Percentiles rank a stretch among this genome's conserved stretches.
Evolutionary conservation across 768 basidiomycete species (phyloP).

Genomic region (Candolleomyces aberdarensis): DNA sequence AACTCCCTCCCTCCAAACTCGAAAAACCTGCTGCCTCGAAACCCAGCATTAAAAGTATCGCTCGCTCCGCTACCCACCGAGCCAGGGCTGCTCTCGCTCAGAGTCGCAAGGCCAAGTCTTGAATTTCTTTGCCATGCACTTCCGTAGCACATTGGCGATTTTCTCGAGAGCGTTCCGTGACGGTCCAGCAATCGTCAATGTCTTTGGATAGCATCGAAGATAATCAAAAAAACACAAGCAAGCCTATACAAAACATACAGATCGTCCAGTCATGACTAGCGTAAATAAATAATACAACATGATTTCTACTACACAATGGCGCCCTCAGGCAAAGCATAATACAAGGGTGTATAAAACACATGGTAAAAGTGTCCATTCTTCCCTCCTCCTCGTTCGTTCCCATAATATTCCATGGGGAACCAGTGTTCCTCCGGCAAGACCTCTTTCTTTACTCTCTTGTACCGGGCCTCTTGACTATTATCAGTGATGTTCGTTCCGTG

Average conservation of each 20-base stretch:
- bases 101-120: background rate
- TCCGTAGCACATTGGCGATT: too few relatives aligned
- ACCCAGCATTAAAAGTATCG: slow-evolving; percentile 28
- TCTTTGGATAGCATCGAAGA: background rate
- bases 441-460: slow-evolving; percentile 65
- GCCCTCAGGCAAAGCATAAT: background rate
- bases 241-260: too few relatives aligned
- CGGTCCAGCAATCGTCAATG: too few relatives aligned
- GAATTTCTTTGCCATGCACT: background rate
- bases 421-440: slow-evolving; percentile 65
- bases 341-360: slow-evolving; percentile 54
- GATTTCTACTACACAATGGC: background rate
- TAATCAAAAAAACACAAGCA: background rate
- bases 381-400: slow-evolving; percentile 48
- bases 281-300: too few relatives aligned
- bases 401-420: slow-evolving; percentile 75
- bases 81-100: slow-evolving; percentile 20
- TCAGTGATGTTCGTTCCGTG: slow-evolving; percentile 52
- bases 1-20: background rate
- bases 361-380: slow-evolving; percentile 74
- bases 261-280: too few relatives aligned
- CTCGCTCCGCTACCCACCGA: slow-evolving; percentile 32
- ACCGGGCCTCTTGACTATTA: slow-evolving; percentile 59
- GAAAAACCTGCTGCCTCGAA: background rate
- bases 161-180: background rate